phyloP scores from a whole-genome alignment of 2,329 filamentous ascomycete species.

The Alternaria triticimaculans region DNA sequence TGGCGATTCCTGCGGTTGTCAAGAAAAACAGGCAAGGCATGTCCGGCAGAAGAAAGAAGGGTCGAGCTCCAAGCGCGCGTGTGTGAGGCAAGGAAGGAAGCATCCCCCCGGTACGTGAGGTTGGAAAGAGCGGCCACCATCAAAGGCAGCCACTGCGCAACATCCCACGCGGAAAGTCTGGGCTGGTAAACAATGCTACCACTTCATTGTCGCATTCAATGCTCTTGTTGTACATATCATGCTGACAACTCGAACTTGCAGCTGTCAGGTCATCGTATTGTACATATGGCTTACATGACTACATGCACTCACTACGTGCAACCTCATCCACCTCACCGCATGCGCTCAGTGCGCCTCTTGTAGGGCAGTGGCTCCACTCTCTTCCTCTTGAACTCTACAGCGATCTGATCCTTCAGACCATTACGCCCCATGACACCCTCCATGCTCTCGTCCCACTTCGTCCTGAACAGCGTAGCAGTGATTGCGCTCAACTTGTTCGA shows the following conservation, averaged over 20 bases:
- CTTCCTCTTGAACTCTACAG: conserved; percentile 84
- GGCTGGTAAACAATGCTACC: neutral
- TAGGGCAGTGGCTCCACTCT: conserved; percentile 73
- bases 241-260: neutral
- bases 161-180: neutral
- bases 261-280: neutral
- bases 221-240: neutral
- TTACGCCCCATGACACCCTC: conserved; percentile 84
- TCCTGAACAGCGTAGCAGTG: conserved; percentile 87
- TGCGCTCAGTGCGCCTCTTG: conserved; percentile 62
- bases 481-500: conserved; percentile 74
- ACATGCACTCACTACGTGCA: conserved; percentile 9
- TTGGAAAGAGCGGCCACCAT: conserved; percentile 7
- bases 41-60: neutral
- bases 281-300: conserved; percentile 14
- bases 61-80: neutral
- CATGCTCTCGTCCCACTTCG: conserved; percentile 86
- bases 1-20: neutral
- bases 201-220: neutral
- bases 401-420: conserved; percentile 71
- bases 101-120: neutral
- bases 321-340: conserved; percentile 43
- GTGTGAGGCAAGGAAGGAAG: neutral
- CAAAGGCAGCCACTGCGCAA: neutral
- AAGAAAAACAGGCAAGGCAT: neutral